Base-by-base conservation (phyloP, 2,329 filamentous ascomycete species). In the Sarocladium brachiariae region DNA sequence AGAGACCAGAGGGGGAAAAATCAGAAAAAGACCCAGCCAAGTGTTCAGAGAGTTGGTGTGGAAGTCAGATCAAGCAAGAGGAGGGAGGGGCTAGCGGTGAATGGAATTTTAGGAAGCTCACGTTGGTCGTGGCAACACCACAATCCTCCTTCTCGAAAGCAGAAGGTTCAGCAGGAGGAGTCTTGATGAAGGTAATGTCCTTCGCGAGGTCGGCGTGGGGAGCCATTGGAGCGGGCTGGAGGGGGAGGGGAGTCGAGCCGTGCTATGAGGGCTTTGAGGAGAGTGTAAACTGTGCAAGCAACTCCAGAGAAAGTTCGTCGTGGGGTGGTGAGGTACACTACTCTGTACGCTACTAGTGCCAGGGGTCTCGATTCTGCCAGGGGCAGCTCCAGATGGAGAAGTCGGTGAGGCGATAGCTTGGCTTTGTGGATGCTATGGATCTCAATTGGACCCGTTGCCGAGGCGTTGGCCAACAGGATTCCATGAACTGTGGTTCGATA, bases 91-190 rank as follows among this genome's bases (percentile, higher is more conserved):
- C 43, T n/a, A 19, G 53, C 39, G 27, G 25, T 52, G 41, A 41
- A 34, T 16, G 19, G 52, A 55, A 53, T 57, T 55, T 47, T 25
- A 25, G n/a, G 55, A 14, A 31, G 33, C 81, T 60, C 47, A 71
- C 70, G 59, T 63, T 63, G 51, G 70, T 73, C 50, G 63, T 65
- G 52, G 63, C 62, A 55, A 73, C 69, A 54, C 70, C 70, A 57
- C 68, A 71, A 60, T 89, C 86, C 69, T 88, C 82, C 61, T 65
- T 65, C 52, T 86, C 85, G 63, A 85, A 89, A 59, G 84, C 83
- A 60, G 85, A 65, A 52, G 62, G 61, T 19, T 54, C 57, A 57
- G 62, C 59, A 46, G 69, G 60, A 45, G 70, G 70, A 56, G 70
- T 73, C 53, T 67, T 59, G 56, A 71, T 65, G 57, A 71, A 72